Evolutionary conservation across 2,329 filamentous ascomycete genomes (phyloP), one percentile per base, ranked within the genome.

Genomic region (Fusarium continuum): DNA sequence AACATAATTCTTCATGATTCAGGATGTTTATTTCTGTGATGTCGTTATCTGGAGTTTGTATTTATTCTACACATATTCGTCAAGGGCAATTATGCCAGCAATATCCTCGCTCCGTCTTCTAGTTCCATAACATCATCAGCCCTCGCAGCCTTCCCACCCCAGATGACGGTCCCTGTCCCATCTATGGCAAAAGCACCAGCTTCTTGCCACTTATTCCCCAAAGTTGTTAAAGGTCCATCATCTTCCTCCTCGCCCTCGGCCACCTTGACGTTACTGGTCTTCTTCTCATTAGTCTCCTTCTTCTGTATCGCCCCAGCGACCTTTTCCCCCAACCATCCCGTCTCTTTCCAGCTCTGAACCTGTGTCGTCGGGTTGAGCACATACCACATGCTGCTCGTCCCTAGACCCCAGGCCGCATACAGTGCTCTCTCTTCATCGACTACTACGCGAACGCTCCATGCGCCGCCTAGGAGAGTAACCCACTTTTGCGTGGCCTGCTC

Each of bases 371-470:
- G 83, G 74, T 85, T 83, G 65, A 85, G 79, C 51, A 84, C 78
- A 70, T 80, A 81, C 82, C 82, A 84, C 43, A 80, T 73, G 41
- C 70, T 77, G 20, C 79, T 80, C 6, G 82, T 71, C 1, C 85
- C 85, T 5, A 88, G 76, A 3, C 85, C 85, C 84, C 84, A 88
- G 10, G 83, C 79, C 3, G 85, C 83, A 67, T 88, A 88, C 29
- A 86, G 68, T 59, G 82, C 78, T 55, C 85, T 80, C 55, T 83
- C 80, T 66, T 85, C 80, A 73, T 88, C 85, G 52, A 86, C 74
- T 52, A 88, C 72, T 4, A 88, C 72, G 60, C 83, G 78, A 25
- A 87, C 78, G 70, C 79, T 80, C 82, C 85, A 85, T 13, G 83
- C 76, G 55, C 85, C 85, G 70, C 85, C 85, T 11, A 88, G 72